phyloP scores from a whole-genome alignment of 2,329 filamentous ascomycete species.

The Cladophialophora yegresii region DNA sequence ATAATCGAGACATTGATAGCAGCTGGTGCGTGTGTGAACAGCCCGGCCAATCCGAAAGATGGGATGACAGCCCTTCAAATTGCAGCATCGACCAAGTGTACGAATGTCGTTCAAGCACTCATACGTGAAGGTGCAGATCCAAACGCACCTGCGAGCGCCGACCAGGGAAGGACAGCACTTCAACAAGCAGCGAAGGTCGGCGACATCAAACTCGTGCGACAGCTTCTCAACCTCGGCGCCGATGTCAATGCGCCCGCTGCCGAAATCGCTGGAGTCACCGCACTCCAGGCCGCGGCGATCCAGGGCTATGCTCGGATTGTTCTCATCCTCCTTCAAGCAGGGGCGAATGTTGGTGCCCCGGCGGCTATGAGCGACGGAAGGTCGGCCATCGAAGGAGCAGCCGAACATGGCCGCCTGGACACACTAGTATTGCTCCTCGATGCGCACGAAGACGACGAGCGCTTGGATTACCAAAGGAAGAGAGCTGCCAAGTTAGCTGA shows the following conservation, averaged over 20 bases:
- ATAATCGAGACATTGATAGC: not conserved
- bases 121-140: not conserved
- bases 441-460: not conserved
- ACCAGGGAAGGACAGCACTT: not conserved
- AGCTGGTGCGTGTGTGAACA: not conserved
- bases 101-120: not conserved
- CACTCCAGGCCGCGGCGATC: slow-evolving; percentile 3
- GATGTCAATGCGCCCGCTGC: slow-evolving; percentile 4
- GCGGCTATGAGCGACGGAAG: slow-evolving; percentile 31
- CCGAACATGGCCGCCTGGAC: slow-evolving; percentile 39
- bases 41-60: not conserved
- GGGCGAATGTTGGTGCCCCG: slow-evolving; percentile 1
- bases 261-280: not conserved
- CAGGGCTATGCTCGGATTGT: not conserved
- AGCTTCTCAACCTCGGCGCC: not conserved
- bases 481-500: not conserved
- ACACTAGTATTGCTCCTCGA: slow-evolving; percentile 39
- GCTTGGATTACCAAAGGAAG: not conserved
- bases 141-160: not conserved
- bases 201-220: not conserved
- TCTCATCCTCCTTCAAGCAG: not conserved
- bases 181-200: not conserved
- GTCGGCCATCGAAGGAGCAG: slow-evolving; percentile 39
- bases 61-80: not conserved
- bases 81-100: not conserved